These are phyloP conservation scores for Ceratocystis huliohia DNA, from an alignment of 2,329 filamentous ascomycete genomes.

Conservation along the genomic window DNA sequence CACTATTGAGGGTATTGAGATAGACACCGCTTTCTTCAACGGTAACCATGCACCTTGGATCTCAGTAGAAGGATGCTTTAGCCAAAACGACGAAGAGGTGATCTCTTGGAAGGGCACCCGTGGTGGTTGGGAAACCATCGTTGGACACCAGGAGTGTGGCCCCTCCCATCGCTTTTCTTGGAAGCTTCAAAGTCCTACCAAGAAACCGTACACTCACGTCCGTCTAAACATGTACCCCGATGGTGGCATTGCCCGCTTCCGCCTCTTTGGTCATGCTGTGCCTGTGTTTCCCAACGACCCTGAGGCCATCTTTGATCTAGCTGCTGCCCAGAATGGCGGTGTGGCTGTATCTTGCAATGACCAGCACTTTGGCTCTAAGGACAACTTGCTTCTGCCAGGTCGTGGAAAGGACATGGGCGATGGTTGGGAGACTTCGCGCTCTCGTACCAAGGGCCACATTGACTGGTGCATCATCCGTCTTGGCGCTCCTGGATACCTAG, in stretches of 20 bases:
- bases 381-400: slow-evolving; percentile 67
- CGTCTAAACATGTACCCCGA: slow-evolving; percentile 76
- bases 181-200: slow-evolving; percentile 46
- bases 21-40: slow-evolving; percentile 71
- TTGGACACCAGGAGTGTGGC: slow-evolving; percentile 57
- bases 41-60: slow-evolving; percentile 73
- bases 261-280: slow-evolving; percentile 62
- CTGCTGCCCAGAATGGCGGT: slow-evolving; percentile 65
- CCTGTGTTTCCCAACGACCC: slow-evolving; percentile 60
- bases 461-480: slow-evolving; percentile 73
- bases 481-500: slow-evolving; percentile 51
- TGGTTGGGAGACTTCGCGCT: slow-evolving; percentile 74
- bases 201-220: slow-evolving; percentile 65
- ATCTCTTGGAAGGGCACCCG: slow-evolving; percentile 45
- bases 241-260: slow-evolving; percentile 69
- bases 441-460: slow-evolving; percentile 55
- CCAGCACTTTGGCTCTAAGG: slow-evolving; percentile 72
- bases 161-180: slow-evolving; percentile 62
- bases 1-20: slow-evolving; percentile 58
- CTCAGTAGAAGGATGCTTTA: slow-evolving; percentile 65
- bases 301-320: slow-evolving; percentile 58
- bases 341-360: slow-evolving; percentile 66
- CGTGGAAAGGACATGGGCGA: slow-evolving; percentile 77
- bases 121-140: slow-evolving; percentile 59
- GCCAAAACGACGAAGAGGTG: slow-evolving; percentile 49